Evolutionary conservation across 352 stramenopile genomes (phyloP).

Genomic region (Thraustochytrium sp.): DNA sequence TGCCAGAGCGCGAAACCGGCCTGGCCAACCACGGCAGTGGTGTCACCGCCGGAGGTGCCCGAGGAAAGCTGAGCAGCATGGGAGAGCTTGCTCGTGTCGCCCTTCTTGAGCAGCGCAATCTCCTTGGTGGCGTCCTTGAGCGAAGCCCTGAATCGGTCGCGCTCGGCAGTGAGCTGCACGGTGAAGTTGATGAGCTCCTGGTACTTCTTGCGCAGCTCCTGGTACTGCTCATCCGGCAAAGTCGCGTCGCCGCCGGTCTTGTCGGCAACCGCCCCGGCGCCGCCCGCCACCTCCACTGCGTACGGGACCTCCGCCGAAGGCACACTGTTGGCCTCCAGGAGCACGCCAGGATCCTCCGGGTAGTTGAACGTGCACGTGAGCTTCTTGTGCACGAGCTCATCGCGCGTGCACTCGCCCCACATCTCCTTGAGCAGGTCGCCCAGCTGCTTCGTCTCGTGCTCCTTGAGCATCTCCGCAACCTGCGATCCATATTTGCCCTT

Average conservation of each 20-base stretch:
- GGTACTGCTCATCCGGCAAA: neutral
- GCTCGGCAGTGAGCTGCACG: conserved; percentile 39
- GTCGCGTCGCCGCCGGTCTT: too few relatives aligned
- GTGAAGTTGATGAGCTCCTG: conserved; percentile 45
- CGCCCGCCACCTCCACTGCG: neutral
- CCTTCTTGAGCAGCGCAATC: conserved; percentile 21
- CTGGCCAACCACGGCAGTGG: neutral
- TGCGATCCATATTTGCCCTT: conserved; percentile 4
- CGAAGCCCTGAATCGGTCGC: conserved; percentile 41
- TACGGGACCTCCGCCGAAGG: neutral
- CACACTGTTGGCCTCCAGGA: conserved; percentile 20
- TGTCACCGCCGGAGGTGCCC: neutral
- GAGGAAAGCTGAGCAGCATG: neutral
- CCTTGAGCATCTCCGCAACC: neutral
- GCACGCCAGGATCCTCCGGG: neutral
- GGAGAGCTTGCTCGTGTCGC: neutral
- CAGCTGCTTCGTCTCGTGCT: neutral
- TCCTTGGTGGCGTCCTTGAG: conserved; percentile 40
- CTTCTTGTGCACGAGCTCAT: conserved; percentile 36
- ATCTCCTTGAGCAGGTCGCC: conserved; percentile 19
- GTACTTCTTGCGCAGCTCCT: conserved; percentile 43
- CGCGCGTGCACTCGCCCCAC: neutral
- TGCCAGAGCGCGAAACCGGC: neutral
- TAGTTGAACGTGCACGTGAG: conserved; percentile 34
- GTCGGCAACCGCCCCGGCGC: neutral